These are phyloP conservation scores for Kurtzmaniella quercitrusa DNA, from an alignment of 1,139 yeast genomes.

Conservation along the genomic window DNA sequence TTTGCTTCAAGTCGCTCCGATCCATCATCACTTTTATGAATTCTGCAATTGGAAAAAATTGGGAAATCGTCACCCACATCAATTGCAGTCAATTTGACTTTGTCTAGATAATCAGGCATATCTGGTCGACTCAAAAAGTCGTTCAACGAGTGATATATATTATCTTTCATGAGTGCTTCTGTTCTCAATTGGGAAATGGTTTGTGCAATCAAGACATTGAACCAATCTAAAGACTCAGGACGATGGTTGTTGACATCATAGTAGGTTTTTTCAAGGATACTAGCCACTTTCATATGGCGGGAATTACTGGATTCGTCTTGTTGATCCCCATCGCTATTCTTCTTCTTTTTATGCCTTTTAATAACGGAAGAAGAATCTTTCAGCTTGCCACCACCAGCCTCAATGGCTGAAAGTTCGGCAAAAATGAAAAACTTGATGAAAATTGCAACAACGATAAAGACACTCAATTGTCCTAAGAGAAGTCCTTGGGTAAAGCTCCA, in stretches of 20 bases:
- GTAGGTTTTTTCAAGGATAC: constrained; percentile 83
- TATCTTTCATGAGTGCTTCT: constrained; percentile 82
- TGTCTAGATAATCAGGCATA: constrained; percentile 77
- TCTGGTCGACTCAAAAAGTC: constrained; percentile 46
- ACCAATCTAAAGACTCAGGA: constrained; percentile 94
- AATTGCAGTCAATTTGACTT: constrained; percentile 75
- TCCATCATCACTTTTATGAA: constrained; percentile 51
- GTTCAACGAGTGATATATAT: constrained; percentile 74
- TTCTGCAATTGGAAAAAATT: constrained; percentile 87
- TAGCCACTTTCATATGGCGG: constrained; percentile 15
- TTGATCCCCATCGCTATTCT: constrained; percentile 13
- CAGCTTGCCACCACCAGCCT: constrained; percentile 25
- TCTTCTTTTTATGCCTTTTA: constrained; percentile 28
- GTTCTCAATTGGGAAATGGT: constrained; percentile 79
- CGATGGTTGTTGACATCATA: constrained; percentile 86
- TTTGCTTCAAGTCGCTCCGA: constrained; percentile 74
- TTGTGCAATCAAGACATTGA: constrained; percentile 90
- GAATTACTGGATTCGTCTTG: constrained; percentile 7
- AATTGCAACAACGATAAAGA: constrained; percentile 65
- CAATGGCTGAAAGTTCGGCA: constrained; percentile 56
- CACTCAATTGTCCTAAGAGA: constrained; percentile 81
- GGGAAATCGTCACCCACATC: constrained; percentile 97
- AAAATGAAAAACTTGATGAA: constrained; percentile 87
- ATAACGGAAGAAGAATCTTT: constrained; percentile 36
- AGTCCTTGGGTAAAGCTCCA: constrained; percentile 79